A percentile compares a stretch with the other conserved stretches of the same genome.
Evolutionary conservation across 352 stramenopile species (phyloP).

Genomic region (Phytopythium oedochilum): DNA sequence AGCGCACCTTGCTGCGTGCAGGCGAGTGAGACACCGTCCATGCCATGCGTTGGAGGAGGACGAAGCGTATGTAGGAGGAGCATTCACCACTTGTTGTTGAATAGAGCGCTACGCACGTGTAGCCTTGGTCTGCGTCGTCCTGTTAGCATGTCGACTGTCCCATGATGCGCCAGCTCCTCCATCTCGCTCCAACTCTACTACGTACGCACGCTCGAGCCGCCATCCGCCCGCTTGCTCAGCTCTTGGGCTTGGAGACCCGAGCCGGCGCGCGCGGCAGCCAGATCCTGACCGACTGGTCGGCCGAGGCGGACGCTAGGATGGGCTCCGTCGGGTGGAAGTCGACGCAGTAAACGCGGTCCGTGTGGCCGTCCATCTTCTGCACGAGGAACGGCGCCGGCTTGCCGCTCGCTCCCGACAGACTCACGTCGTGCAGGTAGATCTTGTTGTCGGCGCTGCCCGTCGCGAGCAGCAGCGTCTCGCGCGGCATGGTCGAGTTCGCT

Average conservation of each 20-base stretch:
- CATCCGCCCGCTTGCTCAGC: constrained; percentile 8
- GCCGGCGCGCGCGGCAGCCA: constrained; percentile 66
- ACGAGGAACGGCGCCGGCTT: constrained; percentile 54
- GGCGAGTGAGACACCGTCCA: background rate
- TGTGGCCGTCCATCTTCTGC: constrained; percentile 86
- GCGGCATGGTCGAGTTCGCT: constrained; percentile 17
- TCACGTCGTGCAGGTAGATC: constrained; percentile 87
- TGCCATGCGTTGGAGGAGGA: background rate
- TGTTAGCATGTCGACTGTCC: too few relatives aligned
- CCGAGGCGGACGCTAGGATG: constrained; percentile 81
- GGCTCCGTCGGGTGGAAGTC: constrained; percentile 85
- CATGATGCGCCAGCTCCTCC: too few relatives aligned
- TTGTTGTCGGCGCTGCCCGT: constrained; percentile 85
- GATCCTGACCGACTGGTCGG: constrained; percentile 85
- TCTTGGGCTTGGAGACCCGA: constrained; percentile 60
- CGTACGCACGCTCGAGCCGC: too few relatives aligned
- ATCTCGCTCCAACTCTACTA: too few relatives aligned
- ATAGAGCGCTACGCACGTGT: too few relatives aligned
- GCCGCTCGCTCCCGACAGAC: constrained; percentile 24
- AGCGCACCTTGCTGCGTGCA: constrained; percentile 40
- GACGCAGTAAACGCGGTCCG: constrained; percentile 85
- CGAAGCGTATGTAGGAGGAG: background rate
- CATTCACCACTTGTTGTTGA: background rate
- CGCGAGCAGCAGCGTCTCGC: constrained; percentile 72
- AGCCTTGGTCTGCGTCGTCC: too few relatives aligned